phyloP scores from a whole-genome alignment of 176 grass and related monocot species.

The Poa annua region DNA sequence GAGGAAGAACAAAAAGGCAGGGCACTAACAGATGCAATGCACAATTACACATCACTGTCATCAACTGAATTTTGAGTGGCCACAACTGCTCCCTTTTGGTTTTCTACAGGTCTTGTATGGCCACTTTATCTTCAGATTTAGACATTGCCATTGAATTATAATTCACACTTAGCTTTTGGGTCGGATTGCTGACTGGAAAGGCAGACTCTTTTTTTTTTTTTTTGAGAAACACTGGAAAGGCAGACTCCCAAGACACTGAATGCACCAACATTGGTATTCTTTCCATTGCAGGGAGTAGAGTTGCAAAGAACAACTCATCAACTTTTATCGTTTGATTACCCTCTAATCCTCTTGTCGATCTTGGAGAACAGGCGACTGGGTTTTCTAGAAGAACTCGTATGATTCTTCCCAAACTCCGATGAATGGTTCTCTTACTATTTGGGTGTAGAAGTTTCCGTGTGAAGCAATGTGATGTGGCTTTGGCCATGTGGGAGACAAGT shows the following conservation, averaged over 20 bases:
- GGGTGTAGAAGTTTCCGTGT: not conserved
- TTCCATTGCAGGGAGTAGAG: not conserved
- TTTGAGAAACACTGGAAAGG: too few relatives aligned
- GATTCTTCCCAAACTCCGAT: not conserved
- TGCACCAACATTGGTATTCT: not conserved
- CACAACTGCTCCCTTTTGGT: conserved; percentile 8
- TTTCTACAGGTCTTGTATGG: not conserved
- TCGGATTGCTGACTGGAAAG: conserved; percentile 38
- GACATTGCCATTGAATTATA: conserved; percentile 18
- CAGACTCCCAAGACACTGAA: not conserved
- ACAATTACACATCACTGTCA: conserved; percentile 28
- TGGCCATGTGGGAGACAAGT: conserved; percentile 44
- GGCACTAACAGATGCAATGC: conserved; percentile 7
- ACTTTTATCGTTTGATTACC: not conserved
- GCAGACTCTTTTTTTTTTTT: too few relatives aligned
- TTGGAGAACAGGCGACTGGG: not conserved
- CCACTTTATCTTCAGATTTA: conserved; percentile 18
- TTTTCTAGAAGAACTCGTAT: not conserved
- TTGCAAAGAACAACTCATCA: not conserved
- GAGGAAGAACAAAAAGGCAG: conserved; percentile 41
- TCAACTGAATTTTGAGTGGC: conserved; percentile 32
- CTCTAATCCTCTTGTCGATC: not conserved
- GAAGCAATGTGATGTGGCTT: conserved; percentile 22
- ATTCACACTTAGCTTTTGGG: conserved; percentile 21
- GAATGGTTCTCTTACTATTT: not conserved